Evolutionary conservation across 257 asterid species (phyloP).

Genomic region (Mentha longifolia): DNA sequence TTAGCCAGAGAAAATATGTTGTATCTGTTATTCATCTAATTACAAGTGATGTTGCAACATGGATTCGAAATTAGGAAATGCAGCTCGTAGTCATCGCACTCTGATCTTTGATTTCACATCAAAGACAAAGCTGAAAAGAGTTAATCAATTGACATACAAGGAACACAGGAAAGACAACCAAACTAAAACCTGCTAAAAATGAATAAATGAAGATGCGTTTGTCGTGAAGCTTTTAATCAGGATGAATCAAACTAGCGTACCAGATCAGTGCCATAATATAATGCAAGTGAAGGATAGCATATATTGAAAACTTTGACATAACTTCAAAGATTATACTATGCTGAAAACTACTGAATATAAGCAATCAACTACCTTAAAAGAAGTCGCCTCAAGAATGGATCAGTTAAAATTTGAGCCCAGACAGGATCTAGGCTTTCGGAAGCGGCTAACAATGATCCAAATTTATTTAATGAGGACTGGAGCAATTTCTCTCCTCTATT

Average conservation of each 20-base stretch:
- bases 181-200: background rate
- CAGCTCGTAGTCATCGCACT: background rate
- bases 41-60: conserved; percentile 6
- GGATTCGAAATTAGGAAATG: background rate
- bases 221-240: conserved; percentile 3
- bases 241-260: conserved; percentile 10
- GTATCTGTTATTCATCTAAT: background rate
- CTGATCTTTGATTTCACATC: conserved; percentile 1
- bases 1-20: conserved; percentile 21
- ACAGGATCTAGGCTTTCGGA: conserved; percentile 70
- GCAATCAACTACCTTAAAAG: conserved; percentile 64
- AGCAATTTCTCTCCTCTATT: conserved; percentile 73
- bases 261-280: background rate
- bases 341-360: background rate
- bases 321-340: background rate
- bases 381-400: conserved; percentile 88
- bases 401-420: conserved; percentile 81
- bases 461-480: conserved; percentile 64
- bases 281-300: conserved; percentile 18
- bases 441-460: conserved; percentile 69
- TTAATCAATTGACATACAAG: conserved; percentile 1
- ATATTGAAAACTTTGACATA: conserved; percentile 2
- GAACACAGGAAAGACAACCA: conserved; percentile 7
- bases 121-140: background rate
- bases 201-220: background rate